Percentiles rank a stretch among this genome's conserved stretches.
Conservation (phyloP, 352 stramenopile genomes). For the Globisporangium radiosum region DNA sequence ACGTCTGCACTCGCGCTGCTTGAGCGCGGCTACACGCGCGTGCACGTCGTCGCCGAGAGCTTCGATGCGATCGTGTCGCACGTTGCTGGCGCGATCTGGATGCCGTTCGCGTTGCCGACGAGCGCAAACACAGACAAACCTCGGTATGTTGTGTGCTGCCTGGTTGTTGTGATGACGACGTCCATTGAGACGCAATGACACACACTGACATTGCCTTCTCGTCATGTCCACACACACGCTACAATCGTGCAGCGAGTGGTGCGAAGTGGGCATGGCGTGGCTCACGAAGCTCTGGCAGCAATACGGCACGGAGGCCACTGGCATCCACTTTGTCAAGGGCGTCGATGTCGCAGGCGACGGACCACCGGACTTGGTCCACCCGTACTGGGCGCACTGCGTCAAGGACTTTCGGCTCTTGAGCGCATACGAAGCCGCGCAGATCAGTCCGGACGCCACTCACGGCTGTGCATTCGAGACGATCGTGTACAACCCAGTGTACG, state of each 20-base stretch:
- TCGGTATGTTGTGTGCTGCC: conserved; percentile 15
- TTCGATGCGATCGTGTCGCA: conserved; percentile 65
- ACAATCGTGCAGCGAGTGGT: conserved; percentile 37
- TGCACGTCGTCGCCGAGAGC: conserved; percentile 38
- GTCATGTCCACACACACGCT: background rate
- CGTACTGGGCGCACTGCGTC: conserved; percentile 67
- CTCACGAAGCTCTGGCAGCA: conserved; percentile 27
- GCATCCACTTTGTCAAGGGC: conserved; percentile 47
- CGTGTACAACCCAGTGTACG: conserved; percentile 56
- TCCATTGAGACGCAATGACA: background rate
- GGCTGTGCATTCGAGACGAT: conserved; percentile 51
- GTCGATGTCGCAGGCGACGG: conserved; percentile 36
- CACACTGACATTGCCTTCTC: background rate
- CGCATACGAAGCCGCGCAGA: conserved; percentile 24
- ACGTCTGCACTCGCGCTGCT: conserved; percentile 60
- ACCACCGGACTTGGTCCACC: conserved; percentile 26
- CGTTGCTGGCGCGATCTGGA: conserved; percentile 65
- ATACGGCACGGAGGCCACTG: conserved; percentile 33
- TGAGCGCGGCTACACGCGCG: conserved; percentile 33
- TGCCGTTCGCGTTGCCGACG: conserved; percentile 52
- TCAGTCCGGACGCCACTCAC: conserved; percentile 35
- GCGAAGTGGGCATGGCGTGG: conserved; percentile 57
- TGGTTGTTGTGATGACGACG: background rate
- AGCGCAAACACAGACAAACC: conserved; percentile 28
- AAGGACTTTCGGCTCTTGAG: conserved; percentile 46